Conservation (phyloP, 116 monocot genomes). For the Trichopus zeylanicus region DNA sequence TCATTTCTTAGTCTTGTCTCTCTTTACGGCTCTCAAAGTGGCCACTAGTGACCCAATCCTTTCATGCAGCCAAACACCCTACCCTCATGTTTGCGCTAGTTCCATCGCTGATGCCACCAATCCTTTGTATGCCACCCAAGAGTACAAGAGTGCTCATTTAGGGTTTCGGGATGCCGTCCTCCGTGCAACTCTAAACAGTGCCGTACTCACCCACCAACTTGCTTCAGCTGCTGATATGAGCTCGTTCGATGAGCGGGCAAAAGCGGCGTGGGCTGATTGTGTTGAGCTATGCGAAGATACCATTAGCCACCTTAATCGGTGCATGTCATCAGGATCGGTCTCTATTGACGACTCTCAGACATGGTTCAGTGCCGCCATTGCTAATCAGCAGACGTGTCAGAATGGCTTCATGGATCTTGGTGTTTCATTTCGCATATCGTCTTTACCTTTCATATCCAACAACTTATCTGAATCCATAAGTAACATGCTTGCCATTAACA, state of each 20-base stretch:
- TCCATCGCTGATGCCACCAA: background rate
- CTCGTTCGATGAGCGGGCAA: slow-evolving; percentile 9
- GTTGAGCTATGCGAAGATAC: slow-evolving; percentile 26
- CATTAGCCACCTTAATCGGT: slow-evolving; percentile 20
- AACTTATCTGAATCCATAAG: slow-evolving; percentile 25
- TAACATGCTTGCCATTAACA: slow-evolving; percentile 41
- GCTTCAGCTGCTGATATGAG: background rate
- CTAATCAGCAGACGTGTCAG: slow-evolving; percentile 35
- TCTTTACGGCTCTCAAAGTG: background rate
- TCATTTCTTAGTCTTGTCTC: background rate
- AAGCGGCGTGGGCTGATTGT: slow-evolving; percentile 36
- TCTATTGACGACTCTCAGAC: slow-evolving; percentile 23
- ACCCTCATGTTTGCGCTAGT: slow-evolving; percentile 22
- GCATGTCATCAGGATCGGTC: background rate
- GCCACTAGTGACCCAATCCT: slow-evolving; percentile 4
- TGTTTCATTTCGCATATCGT: background rate
- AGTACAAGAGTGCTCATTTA: background rate
- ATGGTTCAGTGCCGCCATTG: slow-evolving; percentile 38
- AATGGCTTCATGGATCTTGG: slow-evolving; percentile 29
- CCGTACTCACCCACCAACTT: background rate
- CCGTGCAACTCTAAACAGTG: slow-evolving; percentile 8
- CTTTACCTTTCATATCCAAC: slow-evolving; percentile 8
- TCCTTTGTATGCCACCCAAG: too few relatives aligned
- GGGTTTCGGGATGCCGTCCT: slow-evolving; percentile 7
- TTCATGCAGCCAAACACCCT: slow-evolving; percentile 40